Conservation (phyloP, 345 rosid genomes). For the Salix purpurea region DNA sequence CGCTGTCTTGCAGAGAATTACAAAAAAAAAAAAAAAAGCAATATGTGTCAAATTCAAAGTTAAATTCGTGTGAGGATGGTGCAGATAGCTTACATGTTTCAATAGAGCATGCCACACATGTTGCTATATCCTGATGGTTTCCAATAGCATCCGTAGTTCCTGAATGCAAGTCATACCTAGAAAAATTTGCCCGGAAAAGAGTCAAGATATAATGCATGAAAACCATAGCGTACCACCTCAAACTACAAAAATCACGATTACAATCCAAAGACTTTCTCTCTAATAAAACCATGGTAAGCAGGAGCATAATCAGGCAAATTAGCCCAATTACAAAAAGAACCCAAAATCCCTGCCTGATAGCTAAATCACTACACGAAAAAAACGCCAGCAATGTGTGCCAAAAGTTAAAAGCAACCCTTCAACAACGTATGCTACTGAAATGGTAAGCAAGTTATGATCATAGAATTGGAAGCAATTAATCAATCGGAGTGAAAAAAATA, state of each 20-base stretch:
- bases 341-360: background rate
- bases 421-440: background rate
- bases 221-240: background rate
- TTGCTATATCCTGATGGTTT: constrained; percentile 66
- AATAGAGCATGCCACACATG: constrained; percentile 51
- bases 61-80: background rate
- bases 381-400: background rate
- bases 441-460: background rate
- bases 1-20: background rate
- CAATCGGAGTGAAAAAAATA: background rate
- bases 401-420: background rate
- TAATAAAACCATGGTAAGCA: background rate
- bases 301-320: background rate
- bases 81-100: constrained; percentile 50
- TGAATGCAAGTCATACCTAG: constrained; percentile 62
- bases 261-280: background rate
- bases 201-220: background rate
- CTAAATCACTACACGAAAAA: background rate
- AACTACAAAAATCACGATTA: background rate
- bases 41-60: background rate
- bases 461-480: background rate
- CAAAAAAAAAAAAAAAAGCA: background rate
- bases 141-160: constrained; percentile 49
- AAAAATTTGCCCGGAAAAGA: constrained; percentile 7
- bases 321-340: background rate